A percentile compares a stretch with the other conserved stretches of the same genome.
Evolutionary conservation across 352 stramenopile genomes (phyloP).

Genomic region (Globisporangium spinosum): DNA sequence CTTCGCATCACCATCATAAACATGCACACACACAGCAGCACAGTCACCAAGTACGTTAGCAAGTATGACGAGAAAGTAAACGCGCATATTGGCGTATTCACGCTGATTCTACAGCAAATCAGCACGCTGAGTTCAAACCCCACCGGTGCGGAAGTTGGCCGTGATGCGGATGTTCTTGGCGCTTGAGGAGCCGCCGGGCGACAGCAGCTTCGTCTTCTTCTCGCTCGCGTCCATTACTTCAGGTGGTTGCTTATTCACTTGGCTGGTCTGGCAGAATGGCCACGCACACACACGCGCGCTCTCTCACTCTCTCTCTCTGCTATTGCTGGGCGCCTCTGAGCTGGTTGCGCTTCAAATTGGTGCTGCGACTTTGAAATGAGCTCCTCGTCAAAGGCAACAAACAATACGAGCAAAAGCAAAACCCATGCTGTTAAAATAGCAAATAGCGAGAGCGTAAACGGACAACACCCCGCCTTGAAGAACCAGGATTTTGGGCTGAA

Average conservation of each 20-base stretch:
- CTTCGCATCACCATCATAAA: constrained; percentile 9
- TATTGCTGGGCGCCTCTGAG: not conserved
- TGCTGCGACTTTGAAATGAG: constrained; percentile 8
- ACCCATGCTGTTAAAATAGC: constrained; percentile 6
- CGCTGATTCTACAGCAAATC: not conserved
- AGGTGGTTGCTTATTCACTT: not conserved
- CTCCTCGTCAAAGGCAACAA: not conserved
- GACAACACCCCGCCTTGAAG: not conserved
- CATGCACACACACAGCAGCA: not conserved
- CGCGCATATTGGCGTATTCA: not conserved
- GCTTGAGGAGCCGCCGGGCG: constrained; percentile 13
- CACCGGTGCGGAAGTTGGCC: constrained; percentile 68
- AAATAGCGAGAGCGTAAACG: not conserved
- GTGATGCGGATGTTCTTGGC: constrained; percentile 31
- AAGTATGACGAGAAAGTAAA: not conserved
- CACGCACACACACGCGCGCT: not conserved
- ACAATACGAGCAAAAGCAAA: constrained; percentile 2
- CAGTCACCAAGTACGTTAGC: constrained; percentile 1
- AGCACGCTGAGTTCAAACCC: not conserved
- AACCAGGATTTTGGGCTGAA: not conserved
- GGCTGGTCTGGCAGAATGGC: not conserved
- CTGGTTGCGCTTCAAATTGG: not conserved
- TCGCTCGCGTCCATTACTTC: constrained; percentile 10
- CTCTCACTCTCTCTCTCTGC: not conserved
- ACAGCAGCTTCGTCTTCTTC: constrained; percentile 16